Evolutionary conservation across 352 stramenopile genomes (phyloP).

Genomic region (Phytophthora hybrid): DNA sequence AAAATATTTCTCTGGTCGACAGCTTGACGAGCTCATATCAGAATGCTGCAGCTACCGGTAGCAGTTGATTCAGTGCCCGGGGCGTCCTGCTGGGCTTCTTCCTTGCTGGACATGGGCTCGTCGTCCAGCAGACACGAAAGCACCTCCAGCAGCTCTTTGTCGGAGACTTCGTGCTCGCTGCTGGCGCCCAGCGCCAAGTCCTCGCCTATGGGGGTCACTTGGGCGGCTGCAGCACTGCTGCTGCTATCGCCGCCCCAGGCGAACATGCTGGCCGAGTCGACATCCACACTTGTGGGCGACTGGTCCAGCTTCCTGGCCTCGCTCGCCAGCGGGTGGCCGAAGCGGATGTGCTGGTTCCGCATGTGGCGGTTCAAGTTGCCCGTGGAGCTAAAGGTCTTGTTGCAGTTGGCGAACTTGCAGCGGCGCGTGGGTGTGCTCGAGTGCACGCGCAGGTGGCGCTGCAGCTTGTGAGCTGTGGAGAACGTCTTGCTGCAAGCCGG

Average conservation of each 20-base stretch:
- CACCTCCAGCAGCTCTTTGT: constrained; percentile 47
- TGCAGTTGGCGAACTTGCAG: constrained; percentile 54
- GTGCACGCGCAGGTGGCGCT: constrained; percentile 64
- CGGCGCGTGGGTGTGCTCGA: constrained; percentile 39
- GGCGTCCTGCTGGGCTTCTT: neutral
- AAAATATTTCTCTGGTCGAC: too few relatives aligned
- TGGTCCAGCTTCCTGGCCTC: constrained; percentile 21
- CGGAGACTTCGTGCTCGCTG: constrained; percentile 27
- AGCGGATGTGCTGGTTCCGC: constrained; percentile 56
- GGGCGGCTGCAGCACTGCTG: neutral
- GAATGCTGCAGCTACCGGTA: too few relatives aligned
- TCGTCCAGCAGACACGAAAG: constrained; percentile 50
- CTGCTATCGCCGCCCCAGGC: constrained; percentile 11
- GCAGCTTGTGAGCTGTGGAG: constrained; percentile 53
- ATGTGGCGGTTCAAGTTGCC: constrained; percentile 72
- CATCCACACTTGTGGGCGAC: constrained; percentile 37
- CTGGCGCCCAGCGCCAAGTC: constrained; percentile 29
- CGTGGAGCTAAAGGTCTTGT: constrained; percentile 72
- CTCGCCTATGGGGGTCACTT: constrained; percentile 16
- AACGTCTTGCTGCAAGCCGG: constrained; percentile 45
- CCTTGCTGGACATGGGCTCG: constrained; percentile 12
- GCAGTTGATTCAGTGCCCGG: neutral
- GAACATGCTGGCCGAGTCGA: constrained; percentile 6
- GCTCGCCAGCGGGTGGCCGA: constrained; percentile 34
- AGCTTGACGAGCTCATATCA: too few relatives aligned